These are phyloP conservation scores for Thelephora ganbajun DNA, from an alignment of 768 basidiomycete species.

Conservation along the genomic window DNA sequence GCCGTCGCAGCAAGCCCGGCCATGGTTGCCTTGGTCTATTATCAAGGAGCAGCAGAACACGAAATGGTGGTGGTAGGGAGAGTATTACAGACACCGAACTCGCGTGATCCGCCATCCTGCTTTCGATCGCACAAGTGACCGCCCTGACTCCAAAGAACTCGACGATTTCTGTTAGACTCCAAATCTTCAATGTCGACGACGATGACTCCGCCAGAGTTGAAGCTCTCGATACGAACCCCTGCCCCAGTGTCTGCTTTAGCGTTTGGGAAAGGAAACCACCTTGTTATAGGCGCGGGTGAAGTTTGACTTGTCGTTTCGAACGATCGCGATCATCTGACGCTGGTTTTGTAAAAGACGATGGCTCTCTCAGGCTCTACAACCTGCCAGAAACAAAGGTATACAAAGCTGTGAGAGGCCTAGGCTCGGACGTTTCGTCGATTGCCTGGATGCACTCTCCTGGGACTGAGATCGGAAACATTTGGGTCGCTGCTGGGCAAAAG, in stretches of 20 bases:
- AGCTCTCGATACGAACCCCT: conserved; percentile 20
- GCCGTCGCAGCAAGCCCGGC: conserved; percentile 15
- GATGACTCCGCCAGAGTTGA: background rate
- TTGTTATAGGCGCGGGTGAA: conserved; percentile 53
- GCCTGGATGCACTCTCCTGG: conserved; percentile 25
- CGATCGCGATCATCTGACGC: background rate
- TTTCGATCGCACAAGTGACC: conserved; percentile 3
- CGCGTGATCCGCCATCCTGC: conserved; percentile 4
- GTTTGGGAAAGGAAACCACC: conserved; percentile 30
- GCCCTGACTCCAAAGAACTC: too few species aligned
- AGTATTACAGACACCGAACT: background rate
- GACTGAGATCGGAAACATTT: conserved; percentile 33
- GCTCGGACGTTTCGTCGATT: conserved; percentile 50
- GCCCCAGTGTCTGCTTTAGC: conserved; percentile 40
- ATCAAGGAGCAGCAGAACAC: background rate
- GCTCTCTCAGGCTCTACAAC: conserved; percentile 52
- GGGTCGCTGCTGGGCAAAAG: conserved; percentile 51
- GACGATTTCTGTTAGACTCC: background rate
- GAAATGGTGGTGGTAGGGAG: background rate
- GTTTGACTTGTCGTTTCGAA: background rate
- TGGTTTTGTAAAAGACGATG: conserved; percentile 38
- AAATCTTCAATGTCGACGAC: background rate
- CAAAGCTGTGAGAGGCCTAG: conserved; percentile 47
- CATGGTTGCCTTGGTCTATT: conserved; percentile 4
- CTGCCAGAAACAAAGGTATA: conserved; percentile 43